Evolutionary conservation across 768 basidiomycete genomes (phyloP).

Genomic region (Termitomyces sp.): DNA sequence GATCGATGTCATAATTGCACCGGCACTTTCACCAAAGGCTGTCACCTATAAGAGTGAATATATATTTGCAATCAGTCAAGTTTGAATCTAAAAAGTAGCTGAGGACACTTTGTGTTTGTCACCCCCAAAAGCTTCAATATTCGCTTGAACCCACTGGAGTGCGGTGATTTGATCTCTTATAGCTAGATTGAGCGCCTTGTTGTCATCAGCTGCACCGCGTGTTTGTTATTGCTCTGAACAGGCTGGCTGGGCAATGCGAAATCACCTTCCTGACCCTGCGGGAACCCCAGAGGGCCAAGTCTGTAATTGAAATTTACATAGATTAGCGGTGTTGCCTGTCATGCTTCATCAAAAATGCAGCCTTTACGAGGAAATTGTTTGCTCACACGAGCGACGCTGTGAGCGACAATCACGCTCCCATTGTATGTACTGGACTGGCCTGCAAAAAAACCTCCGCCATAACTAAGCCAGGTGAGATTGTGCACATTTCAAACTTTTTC

Average conservation of each 20-base stretch:
- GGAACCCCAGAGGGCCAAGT: constrained; percentile 43
- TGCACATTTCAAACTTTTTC: background rate
- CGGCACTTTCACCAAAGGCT: constrained; percentile 10
- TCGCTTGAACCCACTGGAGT: constrained; percentile 44
- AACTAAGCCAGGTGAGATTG: constrained; percentile 5
- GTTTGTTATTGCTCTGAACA: constrained; percentile 16
- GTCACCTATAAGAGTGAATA: constrained; percentile 47
- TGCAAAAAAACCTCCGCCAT: constrained; percentile 19
- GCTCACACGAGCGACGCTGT: background rate
- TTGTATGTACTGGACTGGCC: constrained; percentile 18
- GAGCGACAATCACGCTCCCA: constrained; percentile 12
- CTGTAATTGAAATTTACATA: constrained; percentile 49
- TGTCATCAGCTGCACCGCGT: constrained; percentile 19
- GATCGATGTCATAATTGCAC: background rate
- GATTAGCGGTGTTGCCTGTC: constrained; percentile 35
- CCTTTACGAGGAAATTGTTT: too few relatives aligned
- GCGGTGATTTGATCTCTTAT: constrained; percentile 35
- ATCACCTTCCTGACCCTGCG: constrained; percentile 28
- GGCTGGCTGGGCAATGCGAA: background rate
- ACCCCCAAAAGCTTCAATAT: constrained; percentile 54
- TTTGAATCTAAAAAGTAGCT: background rate
- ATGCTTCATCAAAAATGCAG: too few relatives aligned
- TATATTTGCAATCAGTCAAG: background rate
- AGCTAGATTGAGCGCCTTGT: constrained; percentile 32
- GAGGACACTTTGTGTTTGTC: constrained; percentile 36